These are phyloP conservation scores for Brassica nigra DNA, from an alignment of 345 rosid genomes.

Conservation along the genomic window DNA sequence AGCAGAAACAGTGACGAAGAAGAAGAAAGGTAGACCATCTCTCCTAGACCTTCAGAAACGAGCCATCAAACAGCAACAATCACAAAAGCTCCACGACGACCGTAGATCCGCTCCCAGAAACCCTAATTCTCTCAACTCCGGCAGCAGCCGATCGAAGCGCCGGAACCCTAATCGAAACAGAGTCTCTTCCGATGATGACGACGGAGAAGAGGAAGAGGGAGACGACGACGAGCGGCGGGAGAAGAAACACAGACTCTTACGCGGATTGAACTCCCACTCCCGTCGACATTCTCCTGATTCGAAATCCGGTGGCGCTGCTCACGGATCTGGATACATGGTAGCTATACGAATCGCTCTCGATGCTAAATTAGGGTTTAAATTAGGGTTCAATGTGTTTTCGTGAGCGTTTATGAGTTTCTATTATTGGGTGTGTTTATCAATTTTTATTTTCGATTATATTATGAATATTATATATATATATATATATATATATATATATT, in stretches of 20 bases:
- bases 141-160: slow-evolving; percentile 57
- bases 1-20: slow-evolving; percentile 65
- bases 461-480: slow-evolving; percentile 6
- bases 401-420: slow-evolving; percentile 49
- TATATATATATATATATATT: slow-evolving; percentile 32
- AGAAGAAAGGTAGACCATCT: slow-evolving; percentile 97
- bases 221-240: slow-evolving; percentile 73
- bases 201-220: slow-evolving; percentile 31
- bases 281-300: slow-evolving; percentile 45
- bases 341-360: slow-evolving; percentile 13
- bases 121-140: slow-evolving; percentile 59
- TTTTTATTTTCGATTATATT: slow-evolving; percentile 29
- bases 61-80: slow-evolving; percentile 71
- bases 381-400: slow-evolving; percentile 44
- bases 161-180: slow-evolving; percentile 50
- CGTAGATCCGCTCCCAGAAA: slow-evolving; percentile 48
- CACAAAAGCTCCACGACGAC: slow-evolving; percentile 28
- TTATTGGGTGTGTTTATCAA: slow-evolving; percentile 29
- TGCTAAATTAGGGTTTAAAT: slow-evolving; percentile 16
- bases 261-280: slow-evolving; percentile 57
- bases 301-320: slow-evolving; percentile 27
- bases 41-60: slow-evolving; percentile 91
- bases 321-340: slow-evolving; percentile 70
- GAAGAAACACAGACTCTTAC: slow-evolving; percentile 76
- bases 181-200: slow-evolving; percentile 36